Base-by-base conservation (phyloP, 192 early-diverging fungal species). In the Cetraspora pellucida region DNA sequence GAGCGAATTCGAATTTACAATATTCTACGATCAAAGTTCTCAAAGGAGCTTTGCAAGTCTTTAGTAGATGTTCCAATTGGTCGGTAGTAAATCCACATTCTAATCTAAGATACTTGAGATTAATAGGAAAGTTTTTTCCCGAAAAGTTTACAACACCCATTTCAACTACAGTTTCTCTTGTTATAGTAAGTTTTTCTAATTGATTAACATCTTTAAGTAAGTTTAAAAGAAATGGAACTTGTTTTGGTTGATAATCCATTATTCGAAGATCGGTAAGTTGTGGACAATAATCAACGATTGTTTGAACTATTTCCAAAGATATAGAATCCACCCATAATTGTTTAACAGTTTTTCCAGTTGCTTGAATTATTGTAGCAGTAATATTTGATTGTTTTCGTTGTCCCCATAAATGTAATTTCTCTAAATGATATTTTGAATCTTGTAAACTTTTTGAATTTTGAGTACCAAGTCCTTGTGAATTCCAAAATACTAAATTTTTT, bases 241-340 rank as follows among this genome's bases (percentile, higher is more conserved):
- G 16, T 65, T 65, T 65, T 37, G 63, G 63, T 65, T 44, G 31
- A 65, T 65, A 65, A 65, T 65, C 63, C 16, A 65, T 19, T 44
- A 65, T 45, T 45, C 17, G 30, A 44, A 65, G n/a, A 44, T 17
- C 37, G 9, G 17, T 65, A 31, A 65, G 14, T 21, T 21, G 30
- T 8, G 63, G 7, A 65, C 63, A 65, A 65, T 44, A 7, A 17
- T 65, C n/a, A 43, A 65, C 19, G 19, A 65, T 44, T n/a, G 63
- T n/a, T 37, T 65, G 17, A 43, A 65, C 31, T 9, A 31, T 37
- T 23, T 28, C 63, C 1, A 14, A 11, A 10, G 37, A n/a, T 21
- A 65, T n/a, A 44, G 8, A 43, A 65, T 65, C 63, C 43, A 65
- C n/a, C 27, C 30, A n/a, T 65, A 65, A 43, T 11, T 43, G 19